These are phyloP conservation scores for Aspergillus piperis DNA, from an alignment of 2,329 filamentous ascomycete species.

Conservation along the genomic window DNA sequence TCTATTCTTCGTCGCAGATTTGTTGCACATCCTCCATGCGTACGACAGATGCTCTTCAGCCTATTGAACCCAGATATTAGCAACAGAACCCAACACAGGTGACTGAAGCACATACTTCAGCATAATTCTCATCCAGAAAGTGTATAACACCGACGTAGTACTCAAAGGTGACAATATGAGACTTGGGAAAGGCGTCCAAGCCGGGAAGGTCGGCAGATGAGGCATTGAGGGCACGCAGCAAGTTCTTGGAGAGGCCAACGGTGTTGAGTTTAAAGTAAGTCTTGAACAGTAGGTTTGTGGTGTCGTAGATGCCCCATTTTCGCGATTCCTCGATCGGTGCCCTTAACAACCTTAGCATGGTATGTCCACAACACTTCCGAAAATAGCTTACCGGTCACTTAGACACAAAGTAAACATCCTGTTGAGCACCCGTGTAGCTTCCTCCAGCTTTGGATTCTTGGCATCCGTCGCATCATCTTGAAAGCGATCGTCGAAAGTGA, in stretches of 20 bases:
- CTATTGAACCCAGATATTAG: slow-evolving; percentile 42
- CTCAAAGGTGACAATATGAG: slow-evolving; percentile 92
- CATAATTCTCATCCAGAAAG: slow-evolving; percentile 93
- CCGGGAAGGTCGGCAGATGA: slow-evolving; percentile 77
- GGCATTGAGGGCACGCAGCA: slow-evolving; percentile 79
- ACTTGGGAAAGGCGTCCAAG: slow-evolving; percentile 77
- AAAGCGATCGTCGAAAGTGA: slow-evolving; percentile 55
- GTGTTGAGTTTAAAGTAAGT: slow-evolving; percentile 96
- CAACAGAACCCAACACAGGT: background rate
- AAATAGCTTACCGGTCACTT: slow-evolving; percentile 70
- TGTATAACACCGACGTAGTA: slow-evolving; percentile 94
- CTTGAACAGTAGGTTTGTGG: slow-evolving; percentile 94
- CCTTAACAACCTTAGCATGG: slow-evolving; percentile 47
- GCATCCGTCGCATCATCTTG: slow-evolving; percentile 81
- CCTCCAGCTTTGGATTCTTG: slow-evolving; percentile 82
- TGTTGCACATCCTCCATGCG: slow-evolving; percentile 81
- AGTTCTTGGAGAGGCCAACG: slow-evolving; percentile 83
- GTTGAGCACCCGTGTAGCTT: slow-evolving; percentile 87
- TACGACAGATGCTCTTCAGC: slow-evolving; percentile 78
- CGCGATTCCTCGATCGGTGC: slow-evolving; percentile 82
- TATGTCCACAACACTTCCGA: background rate
- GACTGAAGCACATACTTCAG: slow-evolving; percentile 55
- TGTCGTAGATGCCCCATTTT: slow-evolving; percentile 97
- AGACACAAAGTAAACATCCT: slow-evolving; percentile 88
- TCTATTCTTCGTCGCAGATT: slow-evolving; percentile 70